Conservation (phyloP, 2,329 filamentous ascomycete species). For the Tolypocladium endophyticum region DNA sequence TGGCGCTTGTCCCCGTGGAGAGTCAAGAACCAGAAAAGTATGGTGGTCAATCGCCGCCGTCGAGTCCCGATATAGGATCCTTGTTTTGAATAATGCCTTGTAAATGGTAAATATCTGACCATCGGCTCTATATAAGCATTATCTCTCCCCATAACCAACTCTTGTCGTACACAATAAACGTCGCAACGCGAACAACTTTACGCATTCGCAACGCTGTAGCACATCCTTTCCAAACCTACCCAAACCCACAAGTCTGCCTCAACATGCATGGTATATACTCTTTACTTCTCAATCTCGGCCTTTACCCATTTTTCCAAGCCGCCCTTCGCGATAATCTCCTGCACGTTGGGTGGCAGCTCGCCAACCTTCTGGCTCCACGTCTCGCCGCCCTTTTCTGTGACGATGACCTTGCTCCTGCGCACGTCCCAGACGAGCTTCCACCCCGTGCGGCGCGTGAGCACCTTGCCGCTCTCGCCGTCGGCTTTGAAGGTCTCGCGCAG, state of each 20-base stretch:
- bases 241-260: background rate
- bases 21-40: slow-evolving; percentile 3
- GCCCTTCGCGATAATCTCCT: slow-evolving; percentile 70
- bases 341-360: slow-evolving; percentile 74
- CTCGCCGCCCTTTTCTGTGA: slow-evolving; percentile 58
- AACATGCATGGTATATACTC: background rate
- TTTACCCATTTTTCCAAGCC: slow-evolving; percentile 79
- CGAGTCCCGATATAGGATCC: slow-evolving; percentile 16
- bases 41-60: slow-evolving; percentile 6
- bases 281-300: slow-evolving; percentile 41
- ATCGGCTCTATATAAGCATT: background rate
- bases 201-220: background rate
- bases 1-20: slow-evolving; percentile 23
- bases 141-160: background rate
- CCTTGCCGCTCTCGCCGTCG: slow-evolving; percentile 30
- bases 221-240: background rate
- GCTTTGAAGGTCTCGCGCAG: slow-evolving; percentile 50
- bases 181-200: background rate
- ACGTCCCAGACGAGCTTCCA: slow-evolving; percentile 84
- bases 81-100: slow-evolving; percentile 10
- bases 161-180: background rate
- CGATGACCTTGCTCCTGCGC: slow-evolving; percentile 54
- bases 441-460: slow-evolving; percentile 61
- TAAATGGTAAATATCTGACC: background rate
- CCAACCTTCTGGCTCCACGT: slow-evolving; percentile 75